Conservation (phyloP, 495 filamentous ascomycete species). For the Aspergillus sclerotioniger region DNA sequence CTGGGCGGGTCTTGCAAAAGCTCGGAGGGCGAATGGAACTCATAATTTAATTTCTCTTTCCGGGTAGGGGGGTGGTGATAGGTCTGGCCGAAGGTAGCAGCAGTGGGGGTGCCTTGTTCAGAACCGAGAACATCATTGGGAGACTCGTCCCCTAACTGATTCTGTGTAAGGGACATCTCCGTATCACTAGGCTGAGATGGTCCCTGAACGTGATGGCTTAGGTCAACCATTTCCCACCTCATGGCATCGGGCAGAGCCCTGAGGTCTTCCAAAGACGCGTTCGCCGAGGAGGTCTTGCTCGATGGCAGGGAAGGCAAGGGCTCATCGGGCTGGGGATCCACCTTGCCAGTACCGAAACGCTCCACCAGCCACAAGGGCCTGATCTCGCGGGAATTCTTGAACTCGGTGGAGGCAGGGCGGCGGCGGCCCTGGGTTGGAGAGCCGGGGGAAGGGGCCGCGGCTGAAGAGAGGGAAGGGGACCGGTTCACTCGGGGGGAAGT, state of each 20-base stretch:
- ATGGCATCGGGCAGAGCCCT: conserved; percentile 29
- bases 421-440: conserved; percentile 37
- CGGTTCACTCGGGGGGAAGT: conserved; percentile 38
- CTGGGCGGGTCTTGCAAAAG: conserved; percentile 36
- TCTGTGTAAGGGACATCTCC: conserved; percentile 22
- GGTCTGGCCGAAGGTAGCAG: conserved; percentile 19
- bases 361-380: conserved; percentile 52
- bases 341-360: conserved; percentile 40
- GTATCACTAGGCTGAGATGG: conserved; percentile 20
- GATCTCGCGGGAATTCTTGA: conserved; percentile 46
- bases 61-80: conserved; percentile 4
- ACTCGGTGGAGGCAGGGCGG: conserved; percentile 47
- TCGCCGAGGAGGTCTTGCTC: conserved; percentile 46
- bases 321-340: conserved; percentile 37
- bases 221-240: conserved; percentile 33
- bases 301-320: conserved; percentile 49
- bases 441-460: conserved; percentile 25
- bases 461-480: conserved; percentile 32
- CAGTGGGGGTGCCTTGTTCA: conserved; percentile 39
- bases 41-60: conserved; percentile 40
- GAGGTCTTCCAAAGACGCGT: conserved; percentile 44
- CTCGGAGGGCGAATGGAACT: conserved; percentile 48
- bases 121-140: conserved; percentile 32
- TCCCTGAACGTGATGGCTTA: conserved; percentile 23
- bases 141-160: conserved; percentile 6